Evolutionary conservation across 2,329 filamentous ascomycete species (phyloP).

Genomic region (Ophiobolus disseminans): DNA sequence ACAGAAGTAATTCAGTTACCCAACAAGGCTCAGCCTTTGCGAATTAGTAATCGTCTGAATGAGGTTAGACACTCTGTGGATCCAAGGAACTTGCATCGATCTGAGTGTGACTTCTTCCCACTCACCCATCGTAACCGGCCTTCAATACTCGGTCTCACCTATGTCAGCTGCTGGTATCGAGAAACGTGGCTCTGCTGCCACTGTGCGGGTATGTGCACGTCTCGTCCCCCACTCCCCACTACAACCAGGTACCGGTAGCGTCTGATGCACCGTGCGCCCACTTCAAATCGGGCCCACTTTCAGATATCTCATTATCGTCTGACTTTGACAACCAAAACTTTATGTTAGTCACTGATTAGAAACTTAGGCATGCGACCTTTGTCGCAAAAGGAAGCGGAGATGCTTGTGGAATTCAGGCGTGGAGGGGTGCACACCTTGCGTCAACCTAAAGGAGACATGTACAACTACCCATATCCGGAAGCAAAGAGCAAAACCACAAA

Average conservation of each 20-base stretch:
- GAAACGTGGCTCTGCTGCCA: slow-evolving; percentile 32
- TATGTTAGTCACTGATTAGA: neutral
- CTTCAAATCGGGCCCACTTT: neutral
- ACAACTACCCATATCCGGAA: slow-evolving; percentile 34
- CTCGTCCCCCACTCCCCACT: neutral
- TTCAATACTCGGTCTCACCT: neutral
- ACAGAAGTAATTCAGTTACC: too few relatives aligned
- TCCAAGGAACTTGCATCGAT: too few relatives aligned
- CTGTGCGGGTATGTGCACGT: slow-evolving; percentile 25
- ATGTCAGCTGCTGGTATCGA: slow-evolving; percentile 29
- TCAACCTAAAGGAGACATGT: slow-evolving; percentile 31
- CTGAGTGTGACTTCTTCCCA: too few relatives aligned
- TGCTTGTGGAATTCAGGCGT: slow-evolving; percentile 29
- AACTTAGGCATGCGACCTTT: slow-evolving; percentile 35
- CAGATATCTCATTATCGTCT: neutral
- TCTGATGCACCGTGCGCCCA: neutral
- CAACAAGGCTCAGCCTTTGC: too few relatives aligned
- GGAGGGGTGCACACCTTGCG: slow-evolving; percentile 27
- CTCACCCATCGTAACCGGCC: neutral
- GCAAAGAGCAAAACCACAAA: slow-evolving; percentile 29
- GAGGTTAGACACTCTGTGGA: neutral
- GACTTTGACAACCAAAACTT: neutral
- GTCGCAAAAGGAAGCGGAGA: slow-evolving; percentile 32
- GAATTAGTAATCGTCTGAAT: slow-evolving; percentile 5
- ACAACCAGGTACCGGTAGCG: neutral